Conservation (phyloP, 768 basidiomycete genomes). For the Inosperma sp. region DNA sequence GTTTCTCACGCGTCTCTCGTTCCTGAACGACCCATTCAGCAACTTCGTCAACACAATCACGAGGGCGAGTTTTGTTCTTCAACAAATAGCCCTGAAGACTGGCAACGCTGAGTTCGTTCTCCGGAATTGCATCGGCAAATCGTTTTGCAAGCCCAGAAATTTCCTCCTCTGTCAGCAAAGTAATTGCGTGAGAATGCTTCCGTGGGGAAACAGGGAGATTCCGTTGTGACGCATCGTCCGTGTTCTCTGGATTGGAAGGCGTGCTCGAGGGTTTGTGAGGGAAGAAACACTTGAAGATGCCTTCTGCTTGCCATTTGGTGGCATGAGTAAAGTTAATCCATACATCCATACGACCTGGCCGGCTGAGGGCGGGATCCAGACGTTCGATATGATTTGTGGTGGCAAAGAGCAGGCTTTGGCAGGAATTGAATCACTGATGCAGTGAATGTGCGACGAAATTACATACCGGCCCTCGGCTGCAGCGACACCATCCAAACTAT, state of each 20-base stretch:
- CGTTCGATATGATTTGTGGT: constrained; percentile 94
- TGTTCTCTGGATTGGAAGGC: constrained; percentile 20
- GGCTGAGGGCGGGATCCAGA: constrained; percentile 81
- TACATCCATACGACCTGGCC: constrained; percentile 89
- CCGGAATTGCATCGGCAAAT: constrained; percentile 79
- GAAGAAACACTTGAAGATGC: constrained; percentile 94
- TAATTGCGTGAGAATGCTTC: constrained; percentile 58
- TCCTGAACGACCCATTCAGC: constrained; percentile 74
- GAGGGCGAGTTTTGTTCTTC: constrained; percentile 87
- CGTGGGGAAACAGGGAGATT: constrained; percentile 66
- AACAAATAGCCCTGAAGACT: constrained; percentile 80
- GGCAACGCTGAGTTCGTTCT: constrained; percentile 84
- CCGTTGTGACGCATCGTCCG: constrained; percentile 52
- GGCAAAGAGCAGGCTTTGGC: constrained; percentile 71
- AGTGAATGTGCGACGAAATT: background rate
- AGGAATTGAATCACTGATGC: constrained; percentile 13
- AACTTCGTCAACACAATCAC: constrained; percentile 79
- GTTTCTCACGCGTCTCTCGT: constrained; percentile 76
- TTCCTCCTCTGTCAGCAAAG: constrained; percentile 70
- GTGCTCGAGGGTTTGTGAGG: constrained; percentile 49
- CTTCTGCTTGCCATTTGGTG: constrained; percentile 89
- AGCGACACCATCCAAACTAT: constrained; percentile 82
- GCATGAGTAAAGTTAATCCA: constrained; percentile 91
- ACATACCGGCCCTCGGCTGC: constrained; percentile 78
- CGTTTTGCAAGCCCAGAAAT: constrained; percentile 73